Evolutionary conservation across 2,329 filamentous ascomycete species (phyloP).

Genomic region (Claviceps cyperi): DNA sequence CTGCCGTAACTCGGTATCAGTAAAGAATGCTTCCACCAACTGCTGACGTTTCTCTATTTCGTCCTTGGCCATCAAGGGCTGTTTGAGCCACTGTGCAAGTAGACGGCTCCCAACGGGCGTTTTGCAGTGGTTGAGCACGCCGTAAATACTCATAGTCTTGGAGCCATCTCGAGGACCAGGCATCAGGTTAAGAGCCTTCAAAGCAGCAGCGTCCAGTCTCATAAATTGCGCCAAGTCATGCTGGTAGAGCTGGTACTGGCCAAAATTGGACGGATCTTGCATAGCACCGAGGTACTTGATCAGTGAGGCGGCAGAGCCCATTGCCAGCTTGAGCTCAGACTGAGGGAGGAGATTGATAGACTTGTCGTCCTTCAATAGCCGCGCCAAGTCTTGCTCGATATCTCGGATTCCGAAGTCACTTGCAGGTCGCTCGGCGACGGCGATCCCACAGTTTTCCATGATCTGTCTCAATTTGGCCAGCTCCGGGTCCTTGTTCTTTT

Average conservation of each 20-base stretch:
- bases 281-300: constrained; percentile 90
- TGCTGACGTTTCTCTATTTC: constrained; percentile 89
- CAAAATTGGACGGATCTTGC: constrained; percentile 87
- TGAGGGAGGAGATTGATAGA: constrained; percentile 66
- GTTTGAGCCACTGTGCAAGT: constrained; percentile 92
- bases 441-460: constrained; percentile 82
- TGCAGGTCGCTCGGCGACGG: constrained; percentile 64
- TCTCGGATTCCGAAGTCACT: constrained; percentile 77
- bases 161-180: constrained; percentile 84
- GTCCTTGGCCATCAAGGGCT: constrained; percentile 79
- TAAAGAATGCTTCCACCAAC: constrained; percentile 86
- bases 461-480: constrained; percentile 76
- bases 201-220: constrained; percentile 89
- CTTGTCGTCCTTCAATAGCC: constrained; percentile 75
- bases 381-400: constrained; percentile 85
- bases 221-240: constrained; percentile 95
- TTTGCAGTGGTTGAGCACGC: constrained; percentile 92
- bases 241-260: constrained; percentile 93
- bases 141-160: constrained; percentile 96
- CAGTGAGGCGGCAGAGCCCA: constrained; percentile 84
- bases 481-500: constrained; percentile 81
- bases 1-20: constrained; percentile 83
- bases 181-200: constrained; percentile 94
- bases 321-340: constrained; percentile 85
- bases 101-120: constrained; percentile 84